phyloP scores from a whole-genome alignment of 2,329 filamentous ascomycete genomes.

The Xylariales sp. region DNA sequence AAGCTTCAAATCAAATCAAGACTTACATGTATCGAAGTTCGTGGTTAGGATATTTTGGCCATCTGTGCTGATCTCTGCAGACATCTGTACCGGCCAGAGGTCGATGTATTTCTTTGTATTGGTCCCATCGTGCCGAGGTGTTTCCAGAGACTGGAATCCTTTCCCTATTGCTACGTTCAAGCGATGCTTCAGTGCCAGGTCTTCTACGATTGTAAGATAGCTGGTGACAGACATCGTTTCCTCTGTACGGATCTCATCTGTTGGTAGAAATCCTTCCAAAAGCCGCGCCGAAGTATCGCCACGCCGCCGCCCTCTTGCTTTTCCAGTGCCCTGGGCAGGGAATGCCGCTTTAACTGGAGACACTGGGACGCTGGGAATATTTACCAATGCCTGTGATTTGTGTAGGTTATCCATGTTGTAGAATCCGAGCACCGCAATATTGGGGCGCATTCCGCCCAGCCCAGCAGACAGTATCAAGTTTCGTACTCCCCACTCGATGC shows the following conservation, averaged over 20 bases:
- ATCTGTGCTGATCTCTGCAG: conserved; percentile 70
- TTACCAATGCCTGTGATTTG: conserved; percentile 48
- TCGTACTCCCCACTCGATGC: conserved; percentile 77
- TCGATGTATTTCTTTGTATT: conserved; percentile 77
- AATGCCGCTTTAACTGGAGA: conserved; percentile 28
- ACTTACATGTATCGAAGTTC: conserved; percentile 84
- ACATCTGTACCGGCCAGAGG: conserved; percentile 92
- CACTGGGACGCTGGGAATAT: conserved; percentile 47
- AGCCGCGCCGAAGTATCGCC: conserved; percentile 53
- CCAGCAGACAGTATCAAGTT: conserved; percentile 80
- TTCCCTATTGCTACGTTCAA: conserved; percentile 83
- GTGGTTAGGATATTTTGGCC: conserved; percentile 70
- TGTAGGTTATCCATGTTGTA: conserved; percentile 77
- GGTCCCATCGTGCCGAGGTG: conserved; percentile 55
- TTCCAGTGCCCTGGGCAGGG: conserved; percentile 24
- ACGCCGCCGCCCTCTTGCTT: conserved; percentile 31
- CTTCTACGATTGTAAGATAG: conserved; percentile 80
- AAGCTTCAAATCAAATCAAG: too few relatives aligned
- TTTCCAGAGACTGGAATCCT: conserved; percentile 72
- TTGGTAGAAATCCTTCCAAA: conserved; percentile 58
- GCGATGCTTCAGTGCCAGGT: conserved; percentile 70
- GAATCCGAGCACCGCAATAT: conserved; percentile 77
- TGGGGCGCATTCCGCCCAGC: conserved; percentile 82
- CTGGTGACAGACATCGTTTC: conserved; percentile 64
- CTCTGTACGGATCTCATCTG: conserved; percentile 65